Evolutionary conservation across 2,329 filamentous ascomycete species (phyloP), one percentile per base, ranked within the genome.

Genomic region (Metarhizium anisopliae): DNA sequence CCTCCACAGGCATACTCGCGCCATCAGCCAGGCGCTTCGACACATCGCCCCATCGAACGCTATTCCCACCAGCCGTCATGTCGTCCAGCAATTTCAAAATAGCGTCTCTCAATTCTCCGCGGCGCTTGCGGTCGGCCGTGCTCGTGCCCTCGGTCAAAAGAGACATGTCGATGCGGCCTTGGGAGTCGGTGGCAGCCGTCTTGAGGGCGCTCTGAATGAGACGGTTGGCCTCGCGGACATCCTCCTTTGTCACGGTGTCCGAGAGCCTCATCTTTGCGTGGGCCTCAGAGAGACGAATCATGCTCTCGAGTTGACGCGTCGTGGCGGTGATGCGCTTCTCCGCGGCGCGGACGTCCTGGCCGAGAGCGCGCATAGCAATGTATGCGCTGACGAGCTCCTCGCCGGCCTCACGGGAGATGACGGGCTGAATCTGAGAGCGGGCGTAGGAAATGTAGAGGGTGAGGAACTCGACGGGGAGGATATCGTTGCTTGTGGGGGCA

Each of bases 271-370:
- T 99, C 72, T 96, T 96, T 52, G 94, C 95, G 72, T 99, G 95
- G 0, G 92, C 94, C 76, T 99, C 94, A 1, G 92, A 77, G 3
- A 99, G 86, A 59, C 94, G 93, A 68, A 99, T 97, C 95, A 99
- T 99, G 50, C 88, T 94, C 74, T 99, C 95, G 6, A 99, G 80
- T 73, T 99, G 94, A 68, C 94, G 84, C 0, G 95, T 99, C 3
- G 94, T 99, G 45, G 94, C 94, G 0, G 94, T 99, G 74, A 99
- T 99, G 62, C 94, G 90, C 71, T 95, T 93, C 72, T 99, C 95
- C 3, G 89, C 83, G 2, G 91, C 82, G 51, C 93, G 90, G 40
- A 93, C 86, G 64, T 92, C 88, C 63, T 91, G 87, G 50, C 94
- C 94, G 0, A 99, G 84, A 66, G 92, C 90, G 61, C 94, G 91